phyloP scores from a whole-genome alignment of 2,329 filamentous ascomycete species.

The Elsinoe necatrix region DNA sequence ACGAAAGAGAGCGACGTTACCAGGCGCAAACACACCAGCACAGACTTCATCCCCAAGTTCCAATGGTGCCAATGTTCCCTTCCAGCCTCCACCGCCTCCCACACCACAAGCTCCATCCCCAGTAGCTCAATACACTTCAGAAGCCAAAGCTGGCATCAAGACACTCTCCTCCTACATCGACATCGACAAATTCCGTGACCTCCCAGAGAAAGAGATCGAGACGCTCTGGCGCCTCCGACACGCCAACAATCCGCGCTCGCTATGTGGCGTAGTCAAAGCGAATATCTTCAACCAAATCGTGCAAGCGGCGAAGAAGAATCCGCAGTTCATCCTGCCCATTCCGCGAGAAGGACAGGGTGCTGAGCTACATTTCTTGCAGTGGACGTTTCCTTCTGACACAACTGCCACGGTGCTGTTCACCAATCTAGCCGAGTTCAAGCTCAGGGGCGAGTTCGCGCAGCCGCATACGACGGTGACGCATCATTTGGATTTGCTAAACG shows the following conservation, averaged over 20 bases:
- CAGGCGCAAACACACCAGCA: conserved; percentile 39
- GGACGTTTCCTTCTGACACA: conserved; percentile 70
- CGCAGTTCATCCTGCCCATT: conserved; percentile 85
- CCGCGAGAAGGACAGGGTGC: conserved; percentile 60
- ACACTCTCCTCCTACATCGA: conserved; percentile 65
- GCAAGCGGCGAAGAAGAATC: conserved; percentile 60
- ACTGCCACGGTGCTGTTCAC: conserved; percentile 71
- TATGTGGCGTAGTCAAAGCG: conserved; percentile 76
- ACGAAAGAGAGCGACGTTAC: conserved; percentile 56
- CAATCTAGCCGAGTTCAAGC: conserved; percentile 85
- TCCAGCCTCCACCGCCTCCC: conserved; percentile 29
- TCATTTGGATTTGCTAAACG: conserved; percentile 67
- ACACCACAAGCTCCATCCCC: conserved; percentile 22
- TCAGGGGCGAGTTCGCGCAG: conserved; percentile 77
- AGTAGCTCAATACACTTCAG: conserved; percentile 27
- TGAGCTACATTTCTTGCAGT: conserved; percentile 94
- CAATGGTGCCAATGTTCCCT: conserved; percentile 23
- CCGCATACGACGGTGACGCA: conserved; percentile 94
- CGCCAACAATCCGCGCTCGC: conserved; percentile 59
- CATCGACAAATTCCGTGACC: conserved; percentile 62
- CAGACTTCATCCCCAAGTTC: conserved; percentile 17
- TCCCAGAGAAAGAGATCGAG: conserved; percentile 75
- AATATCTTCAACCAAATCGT: conserved; percentile 67
- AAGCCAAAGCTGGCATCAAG: conserved; percentile 46
- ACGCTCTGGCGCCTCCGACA: conserved; percentile 86